Percentiles rank a stretch among this genome's conserved stretches.
Evolutionary conservation across 371 early-diverging fungal species (phyloP).

Genomic region (Entomophthora muscae): DNA sequence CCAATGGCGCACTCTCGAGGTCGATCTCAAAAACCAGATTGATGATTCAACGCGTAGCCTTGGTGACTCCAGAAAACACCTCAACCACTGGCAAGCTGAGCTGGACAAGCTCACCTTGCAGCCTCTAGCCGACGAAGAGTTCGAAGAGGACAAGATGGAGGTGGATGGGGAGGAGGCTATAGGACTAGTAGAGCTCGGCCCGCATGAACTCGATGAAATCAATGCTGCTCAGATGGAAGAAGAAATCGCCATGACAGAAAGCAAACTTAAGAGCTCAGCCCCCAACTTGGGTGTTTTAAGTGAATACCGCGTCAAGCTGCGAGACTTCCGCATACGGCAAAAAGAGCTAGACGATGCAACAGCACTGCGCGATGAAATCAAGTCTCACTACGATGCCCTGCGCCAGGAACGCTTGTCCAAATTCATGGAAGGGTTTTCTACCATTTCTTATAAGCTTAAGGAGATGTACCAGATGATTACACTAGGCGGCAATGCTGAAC

Average conservation of each 20-base stretch:
- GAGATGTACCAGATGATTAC: slow-evolving; percentile 99
- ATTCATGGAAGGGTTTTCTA: slow-evolving; percentile 94
- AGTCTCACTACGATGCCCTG: slow-evolving; percentile 52
- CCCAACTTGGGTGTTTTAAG: slow-evolving; percentile 78
- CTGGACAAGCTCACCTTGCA: slow-evolving; percentile 33
- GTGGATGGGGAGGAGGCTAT: slow-evolving; percentile 18
- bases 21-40: slow-evolving; percentile 36
- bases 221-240: slow-evolving; percentile 6
- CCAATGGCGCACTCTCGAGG: slow-evolving; percentile 41
- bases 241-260: slow-evolving; percentile 28
- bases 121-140: slow-evolving; percentile 31
- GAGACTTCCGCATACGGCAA: slow-evolving; percentile 48
- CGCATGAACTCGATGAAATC: slow-evolving; percentile 18
- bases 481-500: slow-evolving; percentile 98
- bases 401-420: slow-evolving; percentile 69
- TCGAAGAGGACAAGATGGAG: slow-evolving; percentile 10
- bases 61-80: slow-evolving; percentile 27
- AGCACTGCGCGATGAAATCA: slow-evolving; percentile 45
- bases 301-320: slow-evolving; percentile 66
- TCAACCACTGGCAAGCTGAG: slow-evolving; percentile 29
- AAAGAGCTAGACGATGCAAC: slow-evolving; percentile 63
- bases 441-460: slow-evolving; percentile 89
- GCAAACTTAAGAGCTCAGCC: slow-evolving; percentile 34
- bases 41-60: slow-evolving; percentile 33
- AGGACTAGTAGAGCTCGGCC: slow-evolving; percentile 31